Base-by-base conservation (phyloP, 106 monocot species). In the Dioscorea zingiberensis region DNA sequence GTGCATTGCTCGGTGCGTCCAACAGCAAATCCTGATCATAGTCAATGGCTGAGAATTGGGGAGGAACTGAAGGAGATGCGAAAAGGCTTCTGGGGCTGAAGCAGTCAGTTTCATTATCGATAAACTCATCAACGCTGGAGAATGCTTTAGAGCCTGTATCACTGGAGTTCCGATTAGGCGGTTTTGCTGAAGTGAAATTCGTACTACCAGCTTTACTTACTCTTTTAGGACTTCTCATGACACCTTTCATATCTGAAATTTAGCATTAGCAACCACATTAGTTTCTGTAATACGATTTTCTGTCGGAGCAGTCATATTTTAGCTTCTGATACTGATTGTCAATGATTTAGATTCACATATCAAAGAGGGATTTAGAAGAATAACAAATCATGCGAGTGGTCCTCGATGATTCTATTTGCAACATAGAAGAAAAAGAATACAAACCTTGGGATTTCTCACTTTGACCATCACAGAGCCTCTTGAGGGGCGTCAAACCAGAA, bases 1-100 rank as follows among this genome's bases (percentile, higher is more conserved):
- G 75, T 59, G 77, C 65, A 62, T 80, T 80, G 55, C 72, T 38
- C 14, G 79, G 85, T 14, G 83, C 70, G 48, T 88, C 80, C 10
- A 93, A 75, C 19, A 93, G 48, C 68, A 93, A 53, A 57, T 83
- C 83, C 48, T 85, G 81, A 6, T 93, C 87, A 67, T 76, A 76
- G 59, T 61, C 69, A 14, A 73, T 80, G 51, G 77, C 79, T 13
- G 28, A 32, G 57, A 74, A 82, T 26, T 78, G 66, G 19, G 65
- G 21, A 54, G 78, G 60, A 18, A 58, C 38, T 19, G 72, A 60
- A 69, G 76, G 77, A 10, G 58, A 81, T 44, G 64, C 58, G 55
- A 75, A 66, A 46, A 70, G 38, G 55, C 68, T 60, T 48, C 72
- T 67, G 18, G 59, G 65, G 21, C 71, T 74, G 67, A 77, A 72